Base-by-base conservation (phyloP, 192 early-diverging fungal species). In the Oehlia diaphana region DNA sequence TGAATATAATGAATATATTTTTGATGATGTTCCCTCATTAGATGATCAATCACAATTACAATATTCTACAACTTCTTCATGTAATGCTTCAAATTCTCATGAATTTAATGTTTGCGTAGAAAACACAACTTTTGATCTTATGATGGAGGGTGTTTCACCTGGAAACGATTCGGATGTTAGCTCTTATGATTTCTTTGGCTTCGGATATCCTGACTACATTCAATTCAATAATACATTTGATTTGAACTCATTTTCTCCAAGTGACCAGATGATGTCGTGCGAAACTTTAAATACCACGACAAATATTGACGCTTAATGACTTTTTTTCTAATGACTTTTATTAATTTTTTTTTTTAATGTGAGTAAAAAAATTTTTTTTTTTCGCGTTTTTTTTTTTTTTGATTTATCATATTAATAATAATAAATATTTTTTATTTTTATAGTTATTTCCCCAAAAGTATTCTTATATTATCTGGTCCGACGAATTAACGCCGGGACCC, bases 61-160 rank as follows among this genome's bases (percentile, higher is more conserved):
- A 68, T 33, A 21, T 39, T 39, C 68, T 37, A 21, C 26, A n/a
- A n/a, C n/a, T 66, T 28, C 64, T 66, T 66, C 64, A 23, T 63
- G 21, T 8, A 23, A 63, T 1, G 16, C 19, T 26, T 26, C 62
- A 21, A 26, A 63, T 28, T 31, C 64, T 66, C 12, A 66, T 66
- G 64, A 66, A 4, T 39, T 47, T 39, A 37, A 69, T 37, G 68
- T 69, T 7, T 37, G 68, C 21, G 35, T 69, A 7, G 68, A 69
- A 5, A 42, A 31, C 21, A 39, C 66, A 6, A 12, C 68, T 44
- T 70, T 70, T 42, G 9, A 70, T n/a, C 19, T 70, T 70, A 42
- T 70, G 33, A 70, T 70, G 68, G 68, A 70, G 21, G 68, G 39
- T 39, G 39, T 70, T 44, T 44, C 68, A 42, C 68, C 68, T 39